A percentile compares a stretch with the other conserved stretches of the same genome.
Evolutionary conservation across 257 asterid species (phyloP).

Genomic region (Gardenia jasminoides): DNA sequence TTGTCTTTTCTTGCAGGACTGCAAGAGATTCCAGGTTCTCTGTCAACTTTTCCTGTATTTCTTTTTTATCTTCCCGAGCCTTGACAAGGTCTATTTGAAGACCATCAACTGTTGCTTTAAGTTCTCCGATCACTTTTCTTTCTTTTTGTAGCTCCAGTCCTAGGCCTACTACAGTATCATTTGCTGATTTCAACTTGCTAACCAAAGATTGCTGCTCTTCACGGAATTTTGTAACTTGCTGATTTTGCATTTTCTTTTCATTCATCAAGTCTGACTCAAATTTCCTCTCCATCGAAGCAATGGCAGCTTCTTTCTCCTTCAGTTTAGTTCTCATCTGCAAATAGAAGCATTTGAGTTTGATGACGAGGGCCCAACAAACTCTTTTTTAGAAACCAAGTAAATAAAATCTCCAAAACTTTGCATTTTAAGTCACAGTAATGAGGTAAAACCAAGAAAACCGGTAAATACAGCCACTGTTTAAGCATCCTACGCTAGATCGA

Average conservation of each 20-base stretch:
- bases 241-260: constrained; percentile 46
- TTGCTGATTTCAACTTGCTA: constrained; percentile 44
- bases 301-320: constrained; percentile 51
- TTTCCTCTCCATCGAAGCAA: constrained; percentile 45
- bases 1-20: constrained; percentile 53
- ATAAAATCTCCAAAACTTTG: not conserved
- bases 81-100: constrained; percentile 42
- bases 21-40: constrained; percentile 48
- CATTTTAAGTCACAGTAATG: not conserved
- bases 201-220: constrained; percentile 49
- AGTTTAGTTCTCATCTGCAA: constrained; percentile 60
- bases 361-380: constrained; percentile 15
- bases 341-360: constrained; percentile 17
- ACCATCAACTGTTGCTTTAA: constrained; percentile 35
- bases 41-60: constrained; percentile 52
- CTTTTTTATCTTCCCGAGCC: constrained; percentile 42
- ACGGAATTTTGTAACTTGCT: constrained; percentile 41
- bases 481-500: not conserved
- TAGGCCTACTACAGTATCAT: constrained; percentile 29
- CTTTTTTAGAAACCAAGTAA: not conserved
- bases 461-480: not conserved
- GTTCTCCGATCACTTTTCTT: constrained; percentile 42
- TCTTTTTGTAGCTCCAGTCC: constrained; percentile 52
- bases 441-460: not conserved
- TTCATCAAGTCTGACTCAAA: constrained; percentile 45